Percentiles rank a stretch among this genome's conserved stretches.
Evolutionary conservation across 2,329 filamentous ascomycete species (phyloP).

Genomic region (Diplodia mutila): DNA sequence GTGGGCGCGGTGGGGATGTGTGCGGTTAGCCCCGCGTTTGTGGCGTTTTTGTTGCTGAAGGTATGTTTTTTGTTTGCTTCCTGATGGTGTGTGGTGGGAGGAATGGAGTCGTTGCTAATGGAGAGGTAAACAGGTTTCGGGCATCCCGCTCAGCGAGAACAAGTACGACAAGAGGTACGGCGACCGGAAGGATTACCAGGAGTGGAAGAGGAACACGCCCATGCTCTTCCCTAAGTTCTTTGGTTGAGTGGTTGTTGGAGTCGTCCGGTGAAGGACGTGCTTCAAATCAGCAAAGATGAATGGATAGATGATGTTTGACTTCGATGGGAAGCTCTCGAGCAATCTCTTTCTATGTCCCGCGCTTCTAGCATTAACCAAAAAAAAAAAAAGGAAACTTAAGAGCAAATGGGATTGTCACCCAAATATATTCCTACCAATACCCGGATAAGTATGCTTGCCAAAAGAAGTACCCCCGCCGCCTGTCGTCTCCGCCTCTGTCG

Average conservation of each 20-base stretch:
- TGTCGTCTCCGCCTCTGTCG: background rate
- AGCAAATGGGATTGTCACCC: background rate
- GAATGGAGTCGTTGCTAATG: slow-evolving; percentile 15
- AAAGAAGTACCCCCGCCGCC: background rate
- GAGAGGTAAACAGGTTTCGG: slow-evolving; percentile 43
- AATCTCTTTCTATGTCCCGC: background rate
- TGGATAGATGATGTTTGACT: background rate
- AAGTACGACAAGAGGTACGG: slow-evolving; percentile 71
- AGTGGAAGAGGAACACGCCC: slow-evolving; percentile 69
- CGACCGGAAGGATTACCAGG: slow-evolving; percentile 65
- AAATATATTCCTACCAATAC: background rate
- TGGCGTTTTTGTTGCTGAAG: slow-evolving; percentile 65
- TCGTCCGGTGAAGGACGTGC: background rate
- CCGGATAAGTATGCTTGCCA: background rate
- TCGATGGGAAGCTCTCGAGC: background rate
- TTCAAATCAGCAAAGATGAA: background rate
- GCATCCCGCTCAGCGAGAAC: slow-evolving; percentile 67
- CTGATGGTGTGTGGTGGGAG: background rate
- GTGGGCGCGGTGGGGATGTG: slow-evolving; percentile 55
- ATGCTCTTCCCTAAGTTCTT: slow-evolving; percentile 66
- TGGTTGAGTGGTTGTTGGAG: background rate
- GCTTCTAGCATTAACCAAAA: background rate
- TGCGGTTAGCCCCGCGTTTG: slow-evolving; percentile 66
- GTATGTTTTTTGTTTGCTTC: slow-evolving; percentile 47
- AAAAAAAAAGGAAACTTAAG: background rate